Evolutionary conservation across 495 filamentous ascomycete genomes (phyloP).

Genomic region (Penicillium silybi): DNA sequence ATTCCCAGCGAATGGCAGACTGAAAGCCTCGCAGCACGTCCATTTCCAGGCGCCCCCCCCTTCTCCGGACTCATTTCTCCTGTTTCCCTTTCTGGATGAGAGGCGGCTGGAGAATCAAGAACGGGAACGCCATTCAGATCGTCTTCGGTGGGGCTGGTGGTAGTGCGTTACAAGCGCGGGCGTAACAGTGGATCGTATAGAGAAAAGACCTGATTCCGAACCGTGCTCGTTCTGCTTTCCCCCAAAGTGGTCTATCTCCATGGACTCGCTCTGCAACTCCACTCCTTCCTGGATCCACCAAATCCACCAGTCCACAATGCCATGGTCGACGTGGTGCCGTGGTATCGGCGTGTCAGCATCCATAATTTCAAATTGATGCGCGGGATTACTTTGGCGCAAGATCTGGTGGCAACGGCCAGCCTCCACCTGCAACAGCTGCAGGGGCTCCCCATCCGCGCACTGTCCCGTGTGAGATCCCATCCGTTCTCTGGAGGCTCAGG

Average conservation of each 20-base stretch:
- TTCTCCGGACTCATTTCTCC: neutral
- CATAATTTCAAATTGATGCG: conserved; percentile 4
- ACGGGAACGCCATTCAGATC: conserved; percentile 7
- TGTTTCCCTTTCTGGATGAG: conserved; percentile 1
- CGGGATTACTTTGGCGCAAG: conserved; percentile 5
- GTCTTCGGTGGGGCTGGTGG: neutral
- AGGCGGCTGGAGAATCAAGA: neutral
- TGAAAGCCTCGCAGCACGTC: neutral
- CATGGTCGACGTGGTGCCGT: conserved; percentile 1
- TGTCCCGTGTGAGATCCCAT: conserved; percentile 10
- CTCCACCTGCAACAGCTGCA: conserved; percentile 9
- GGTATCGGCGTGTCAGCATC: conserved; percentile 2
- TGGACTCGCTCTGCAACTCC: neutral
- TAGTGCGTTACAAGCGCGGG: conserved; percentile 6
- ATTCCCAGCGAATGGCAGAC: conserved; percentile 6
- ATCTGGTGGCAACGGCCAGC: conserved; percentile 26
- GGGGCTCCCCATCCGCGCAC: conserved; percentile 9
- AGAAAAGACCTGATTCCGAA: neutral
- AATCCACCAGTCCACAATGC: neutral
- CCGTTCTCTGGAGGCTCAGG: conserved; percentile 18
- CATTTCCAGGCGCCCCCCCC: neutral
- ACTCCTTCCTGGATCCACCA: neutral
- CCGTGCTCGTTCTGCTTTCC: neutral
- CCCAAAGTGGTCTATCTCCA: neutral
- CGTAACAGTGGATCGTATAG: conserved; percentile 4